Evolutionary conservation across 345 rosid species (phyloP).

Genomic region (Excoecaria cochinchinensis): DNA sequence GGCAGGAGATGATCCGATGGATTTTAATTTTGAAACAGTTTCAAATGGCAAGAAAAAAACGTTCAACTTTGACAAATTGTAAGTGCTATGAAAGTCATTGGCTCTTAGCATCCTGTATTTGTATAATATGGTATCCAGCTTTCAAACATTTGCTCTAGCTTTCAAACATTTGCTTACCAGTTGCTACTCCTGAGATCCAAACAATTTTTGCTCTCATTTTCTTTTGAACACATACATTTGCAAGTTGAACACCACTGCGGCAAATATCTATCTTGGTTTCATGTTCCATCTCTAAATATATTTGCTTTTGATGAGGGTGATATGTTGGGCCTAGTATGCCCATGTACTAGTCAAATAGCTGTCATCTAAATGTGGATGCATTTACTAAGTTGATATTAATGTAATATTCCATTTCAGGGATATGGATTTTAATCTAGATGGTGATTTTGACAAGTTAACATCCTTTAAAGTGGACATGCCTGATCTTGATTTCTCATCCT

Average conservation of each 20-base stretch:
- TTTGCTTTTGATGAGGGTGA: neutral
- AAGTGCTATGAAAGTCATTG: conserved; percentile 34
- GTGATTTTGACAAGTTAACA: conserved; percentile 67
- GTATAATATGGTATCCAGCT: neutral
- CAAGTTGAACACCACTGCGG: neutral
- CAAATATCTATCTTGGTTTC: neutral
- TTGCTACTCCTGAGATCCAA: neutral
- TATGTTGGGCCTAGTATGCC: neutral
- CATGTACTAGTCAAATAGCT: neutral
- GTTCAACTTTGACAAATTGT: conserved; percentile 72
- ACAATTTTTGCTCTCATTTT: neutral
- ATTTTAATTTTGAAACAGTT: conserved; percentile 57
- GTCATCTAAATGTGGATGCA: neutral
- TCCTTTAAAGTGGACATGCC: conserved; percentile 75
- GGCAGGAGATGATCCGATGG: conserved; percentile 59
- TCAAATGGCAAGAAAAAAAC: conserved; percentile 58
- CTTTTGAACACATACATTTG: neutral
- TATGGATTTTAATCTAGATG: conserved; percentile 73
- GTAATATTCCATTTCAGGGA: conserved; percentile 47
- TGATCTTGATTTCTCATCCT: conserved; percentile 73
- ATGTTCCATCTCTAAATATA: neutral
- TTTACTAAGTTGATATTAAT: neutral
- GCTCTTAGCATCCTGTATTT: conserved; percentile 9
- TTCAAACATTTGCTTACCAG: neutral
- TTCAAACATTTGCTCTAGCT: neutral